Evolutionary conservation across 1,284 basidiomycete genomes (phyloP), one percentile per base, ranked within the genome.

Genomic region (Chiua sp.): DNA sequence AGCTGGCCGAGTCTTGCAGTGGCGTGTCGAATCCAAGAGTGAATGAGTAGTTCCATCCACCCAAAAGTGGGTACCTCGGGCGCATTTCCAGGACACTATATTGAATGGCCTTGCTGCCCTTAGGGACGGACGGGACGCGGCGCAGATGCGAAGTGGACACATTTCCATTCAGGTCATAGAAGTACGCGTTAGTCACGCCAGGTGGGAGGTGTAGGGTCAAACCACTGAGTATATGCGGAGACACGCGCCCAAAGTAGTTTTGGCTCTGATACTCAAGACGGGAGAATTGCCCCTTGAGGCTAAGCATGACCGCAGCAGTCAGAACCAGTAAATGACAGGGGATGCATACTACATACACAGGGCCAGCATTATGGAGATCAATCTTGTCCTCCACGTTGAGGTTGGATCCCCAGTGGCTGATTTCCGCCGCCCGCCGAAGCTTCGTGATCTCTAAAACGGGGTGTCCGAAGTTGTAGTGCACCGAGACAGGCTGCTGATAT

Each of bases 21-120:
- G 93, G 90, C 12, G 90, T 82, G 69, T 98, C 95, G 84, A 92
- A 99, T 4, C 98, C 98, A 15, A 98, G 82, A 7, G 92, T 94
- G 78, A 97, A 99, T 47, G 83, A 87, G 77, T 98, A 99, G 75
- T 98, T 98, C 98, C 98, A 99, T 22, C 97, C 96, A 33, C 98
- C 98, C 62, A 98, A 77, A 30, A 99, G 71, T 11, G 98, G 98
- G 75, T 96, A 99, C 44, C 98, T 86, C 1, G 98, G 97, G 50
- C 83, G 83, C 50, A 99, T 73, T 69, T 98, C 95, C 47, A 98
- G 79, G 13, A 87, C 66, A 60, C 88, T 91, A 68, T 79, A 83
- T 57, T 84, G 82, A 59, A 78, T 80, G 22, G 77, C 75, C 61
- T 82, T 81, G 47, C 79, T 76, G 20, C 80, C 82, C 68, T 88